A percentile compares a stretch with the other conserved stretches of the same genome.
phyloP scores from a whole-genome alignment of 2,329 filamentous ascomycete species.

The Fusarium succisae region DNA sequence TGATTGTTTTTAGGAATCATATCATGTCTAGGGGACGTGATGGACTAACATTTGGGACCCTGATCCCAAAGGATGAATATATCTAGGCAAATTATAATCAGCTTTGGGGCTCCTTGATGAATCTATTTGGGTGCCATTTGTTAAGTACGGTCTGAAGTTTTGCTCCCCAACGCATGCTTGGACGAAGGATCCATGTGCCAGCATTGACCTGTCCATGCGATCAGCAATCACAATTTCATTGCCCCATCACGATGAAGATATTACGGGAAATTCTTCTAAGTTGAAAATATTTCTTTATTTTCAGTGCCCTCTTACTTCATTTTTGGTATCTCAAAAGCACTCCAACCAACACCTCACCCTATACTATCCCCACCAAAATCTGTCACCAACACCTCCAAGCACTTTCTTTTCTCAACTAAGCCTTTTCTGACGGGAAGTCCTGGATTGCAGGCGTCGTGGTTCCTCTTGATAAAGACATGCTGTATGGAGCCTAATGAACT shows the following conservation, averaged over 20 bases:
- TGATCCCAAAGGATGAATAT: not conserved
- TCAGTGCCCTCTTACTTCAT: not conserved
- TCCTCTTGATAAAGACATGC: constrained; percentile 73
- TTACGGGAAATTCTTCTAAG: not conserved
- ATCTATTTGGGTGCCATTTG: not conserved
- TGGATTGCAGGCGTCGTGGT: constrained; percentile 66
- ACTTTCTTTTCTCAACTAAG: not conserved
- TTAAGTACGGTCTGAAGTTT: too few relatives aligned
- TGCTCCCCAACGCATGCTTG: not conserved
- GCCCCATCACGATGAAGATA: not conserved
- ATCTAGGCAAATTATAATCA: not conserved
- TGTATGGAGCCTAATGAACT: constrained; percentile 71
- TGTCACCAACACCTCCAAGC: not conserved
- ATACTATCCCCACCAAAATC: not conserved
- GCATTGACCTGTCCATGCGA: not conserved
- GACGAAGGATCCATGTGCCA: not conserved
- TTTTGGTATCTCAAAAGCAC: constrained; percentile 29
- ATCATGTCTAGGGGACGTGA: not conserved
- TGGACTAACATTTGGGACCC: not conserved
- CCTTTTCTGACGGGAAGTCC: constrained; percentile 48
- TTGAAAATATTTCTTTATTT: not conserved
- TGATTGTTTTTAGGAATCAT: not conserved
- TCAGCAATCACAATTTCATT: not conserved
- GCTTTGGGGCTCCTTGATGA: not conserved
- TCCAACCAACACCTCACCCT: not conserved